These are phyloP conservation scores for Kurtzmaniella fragi DNA, from an alignment of 805 yeast species.

Conservation along the genomic window DNA sequence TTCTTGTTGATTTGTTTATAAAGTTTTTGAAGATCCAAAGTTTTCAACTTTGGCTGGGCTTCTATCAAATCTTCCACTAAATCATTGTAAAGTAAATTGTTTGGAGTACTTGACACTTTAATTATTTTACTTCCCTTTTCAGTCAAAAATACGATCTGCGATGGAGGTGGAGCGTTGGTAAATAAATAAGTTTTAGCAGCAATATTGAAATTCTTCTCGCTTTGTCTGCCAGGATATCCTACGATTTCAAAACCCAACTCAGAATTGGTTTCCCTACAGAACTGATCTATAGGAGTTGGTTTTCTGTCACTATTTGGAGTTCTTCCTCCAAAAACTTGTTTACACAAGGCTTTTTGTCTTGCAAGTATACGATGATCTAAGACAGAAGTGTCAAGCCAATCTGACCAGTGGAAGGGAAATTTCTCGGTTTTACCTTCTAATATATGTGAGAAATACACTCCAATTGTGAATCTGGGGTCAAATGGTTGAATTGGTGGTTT, in stretches of 20 bases:
- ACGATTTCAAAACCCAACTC: constrained; percentile 19
- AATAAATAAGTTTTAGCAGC: constrained; percentile 25
- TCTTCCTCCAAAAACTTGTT: constrained; percentile 15
- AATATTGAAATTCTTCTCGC: constrained; percentile 17
- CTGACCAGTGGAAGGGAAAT: constrained; percentile 53
- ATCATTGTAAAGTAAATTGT: too few relatives aligned
- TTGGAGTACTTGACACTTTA: too few relatives aligned
- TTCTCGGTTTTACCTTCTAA: neutral
- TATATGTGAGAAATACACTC: constrained; percentile 40
- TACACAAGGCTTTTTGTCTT: constrained; percentile 11
- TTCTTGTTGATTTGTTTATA: too few relatives aligned
- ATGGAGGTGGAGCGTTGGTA: constrained; percentile 23
- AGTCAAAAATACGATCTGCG: constrained; percentile 25
- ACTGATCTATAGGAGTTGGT: constrained; percentile 10
- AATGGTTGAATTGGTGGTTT: constrained; percentile 18
- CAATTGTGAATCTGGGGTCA: constrained; percentile 56
- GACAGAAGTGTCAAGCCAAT: constrained; percentile 47
- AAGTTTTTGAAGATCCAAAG: too few relatives aligned
- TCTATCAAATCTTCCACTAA: too few relatives aligned
- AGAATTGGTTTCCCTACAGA: constrained; percentile 13
- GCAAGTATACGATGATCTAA: constrained; percentile 27
- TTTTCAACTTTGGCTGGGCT: too few relatives aligned
- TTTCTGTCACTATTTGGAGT: too few relatives aligned
- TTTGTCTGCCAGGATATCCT: constrained; percentile 18
- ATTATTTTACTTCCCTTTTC: constrained; percentile 13